A percentile compares a stretch with the other conserved stretches of the same genome.
Evolutionary conservation across 257 asterid genomes (phyloP).

Genomic region (Gentiana straminea): DNA sequence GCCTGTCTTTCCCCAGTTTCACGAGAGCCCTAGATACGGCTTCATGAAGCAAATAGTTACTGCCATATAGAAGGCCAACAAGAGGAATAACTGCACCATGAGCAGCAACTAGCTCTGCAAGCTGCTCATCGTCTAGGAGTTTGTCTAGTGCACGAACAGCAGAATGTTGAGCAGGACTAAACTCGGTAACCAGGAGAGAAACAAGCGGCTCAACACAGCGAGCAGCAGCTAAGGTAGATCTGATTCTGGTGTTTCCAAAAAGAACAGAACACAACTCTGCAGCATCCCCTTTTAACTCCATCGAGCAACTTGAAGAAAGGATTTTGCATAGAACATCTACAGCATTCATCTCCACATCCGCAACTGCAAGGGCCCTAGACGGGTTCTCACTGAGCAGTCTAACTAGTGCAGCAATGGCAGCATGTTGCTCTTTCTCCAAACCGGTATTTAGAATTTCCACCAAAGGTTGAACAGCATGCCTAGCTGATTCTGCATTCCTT

Average conservation of each 20-base stretch:
- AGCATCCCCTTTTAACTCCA: slow-evolving; percentile 96
- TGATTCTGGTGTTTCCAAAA: slow-evolving; percentile 77
- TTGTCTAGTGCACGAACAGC: slow-evolving; percentile 87
- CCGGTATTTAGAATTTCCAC: slow-evolving; percentile 90
- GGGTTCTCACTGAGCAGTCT: slow-evolving; percentile 83
- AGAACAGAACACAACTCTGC: slow-evolving; percentile 87
- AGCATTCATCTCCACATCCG: slow-evolving; percentile 95
- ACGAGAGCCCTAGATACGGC: slow-evolving; percentile 90
- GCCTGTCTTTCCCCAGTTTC: slow-evolving; percentile 93
- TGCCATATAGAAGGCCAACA: slow-evolving; percentile 82
- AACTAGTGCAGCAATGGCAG: slow-evolving; percentile 93
- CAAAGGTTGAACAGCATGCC: slow-evolving; percentile 96
- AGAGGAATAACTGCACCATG: slow-evolving; percentile 97
- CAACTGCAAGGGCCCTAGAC: slow-evolving; percentile 87
- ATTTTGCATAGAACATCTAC: slow-evolving; percentile 84
- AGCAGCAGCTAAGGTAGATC: slow-evolving; percentile 92
- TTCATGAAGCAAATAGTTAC: slow-evolving; percentile 74
- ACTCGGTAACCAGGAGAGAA: slow-evolving; percentile 73
- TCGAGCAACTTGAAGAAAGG: slow-evolving; percentile 70
- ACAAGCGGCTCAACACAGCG: slow-evolving; percentile 94
- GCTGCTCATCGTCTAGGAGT: slow-evolving; percentile 84
- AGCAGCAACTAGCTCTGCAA: slow-evolving; percentile 95
- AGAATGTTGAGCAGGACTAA: slow-evolving; percentile 74
- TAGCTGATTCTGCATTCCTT: slow-evolving; percentile 84
- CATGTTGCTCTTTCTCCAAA: slow-evolving; percentile 97